Evolutionary conservation across 2,329 filamentous ascomycete species (phyloP).

Genomic region (Xylaria hypoxylon): DNA sequence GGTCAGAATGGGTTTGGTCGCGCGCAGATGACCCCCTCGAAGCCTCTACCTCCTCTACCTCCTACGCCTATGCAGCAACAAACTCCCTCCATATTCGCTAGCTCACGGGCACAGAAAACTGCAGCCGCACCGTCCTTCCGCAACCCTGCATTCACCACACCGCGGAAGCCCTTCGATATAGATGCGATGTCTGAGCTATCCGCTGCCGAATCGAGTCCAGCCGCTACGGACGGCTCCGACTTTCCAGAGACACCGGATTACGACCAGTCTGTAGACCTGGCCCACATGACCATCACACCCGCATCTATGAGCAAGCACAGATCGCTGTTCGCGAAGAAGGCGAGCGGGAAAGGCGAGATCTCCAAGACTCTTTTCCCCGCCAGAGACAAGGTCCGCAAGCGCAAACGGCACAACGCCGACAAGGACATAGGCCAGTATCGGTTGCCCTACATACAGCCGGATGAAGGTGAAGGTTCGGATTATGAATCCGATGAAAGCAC

Average conservation of each 20-base stretch:
- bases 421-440: conserved; percentile 62
- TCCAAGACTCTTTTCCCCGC: conserved; percentile 55
- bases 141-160: conserved; percentile 73
- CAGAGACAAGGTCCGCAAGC: conserved; percentile 64
- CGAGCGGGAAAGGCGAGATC: conserved; percentile 74
- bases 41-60: conserved; percentile 54
- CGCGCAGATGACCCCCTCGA: conserved; percentile 54
- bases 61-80: conserved; percentile 42
- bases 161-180: conserved; percentile 68
- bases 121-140: conserved; percentile 66
- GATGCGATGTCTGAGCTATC: conserved; percentile 66
- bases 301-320: conserved; percentile 61
- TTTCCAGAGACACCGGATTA: conserved; percentile 64
- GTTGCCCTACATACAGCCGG: conserved; percentile 58
- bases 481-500: conserved; percentile 63
- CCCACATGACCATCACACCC: conserved; percentile 61
- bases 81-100: conserved; percentile 59
- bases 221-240: conserved; percentile 68
- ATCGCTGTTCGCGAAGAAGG: conserved; percentile 53
- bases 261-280: conserved; percentile 58
- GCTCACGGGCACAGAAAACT: conserved; percentile 56
- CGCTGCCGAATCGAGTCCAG: conserved; percentile 70
- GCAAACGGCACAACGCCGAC: conserved; percentile 64
- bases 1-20: conserved; percentile 46
- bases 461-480: conserved; percentile 59